These are phyloP conservation scores for Gracilariopsis chorda DNA, from an alignment of 23 red algal species.

Conservation along the genomic window DNA sequence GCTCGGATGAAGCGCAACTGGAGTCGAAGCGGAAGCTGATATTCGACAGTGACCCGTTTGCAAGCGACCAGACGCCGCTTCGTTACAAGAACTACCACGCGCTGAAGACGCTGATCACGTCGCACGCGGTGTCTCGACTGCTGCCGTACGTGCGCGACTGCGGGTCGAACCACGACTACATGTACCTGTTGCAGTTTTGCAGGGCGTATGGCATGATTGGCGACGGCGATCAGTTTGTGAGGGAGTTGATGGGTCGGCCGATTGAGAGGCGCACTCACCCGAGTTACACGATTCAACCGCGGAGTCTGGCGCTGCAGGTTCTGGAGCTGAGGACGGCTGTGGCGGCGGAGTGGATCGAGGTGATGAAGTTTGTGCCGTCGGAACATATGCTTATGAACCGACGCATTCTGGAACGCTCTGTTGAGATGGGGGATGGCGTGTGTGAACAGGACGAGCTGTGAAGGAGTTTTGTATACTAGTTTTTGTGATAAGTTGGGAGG, in stretches of 20 bases:
- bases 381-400: conserved; percentile 45
- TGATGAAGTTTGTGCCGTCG: conserved; percentile 35
- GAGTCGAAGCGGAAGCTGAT: conserved; percentile 49
- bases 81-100: conserved; percentile 62
- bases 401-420: conserved; percentile 29
- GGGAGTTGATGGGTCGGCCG: conserved; percentile 24
- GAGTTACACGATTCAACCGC: conserved; percentile 2
- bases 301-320: conserved; percentile 17
- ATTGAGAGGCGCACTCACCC: conserved; percentile 36
- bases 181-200: conserved; percentile 60
- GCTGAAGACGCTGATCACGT: conserved; percentile 52
- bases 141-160: conserved; percentile 39
- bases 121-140: conserved; percentile 59
- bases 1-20: conserved; percentile 9
- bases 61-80: conserved; percentile 50
- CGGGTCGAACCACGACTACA: conserved; percentile 68
- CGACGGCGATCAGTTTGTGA: conserved; percentile 27
- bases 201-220: conserved; percentile 23
- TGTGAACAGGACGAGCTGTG: no score
- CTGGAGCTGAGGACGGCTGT: conserved; percentile 37
- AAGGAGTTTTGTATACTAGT: no score
- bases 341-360: conserved; percentile 54
- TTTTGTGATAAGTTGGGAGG: no score
- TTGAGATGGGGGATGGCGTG: neutral
- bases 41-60: conserved; percentile 54